Conservation (phyloP, 495 filamentous ascomycete species). For the Daldinia bambusicola region DNA sequence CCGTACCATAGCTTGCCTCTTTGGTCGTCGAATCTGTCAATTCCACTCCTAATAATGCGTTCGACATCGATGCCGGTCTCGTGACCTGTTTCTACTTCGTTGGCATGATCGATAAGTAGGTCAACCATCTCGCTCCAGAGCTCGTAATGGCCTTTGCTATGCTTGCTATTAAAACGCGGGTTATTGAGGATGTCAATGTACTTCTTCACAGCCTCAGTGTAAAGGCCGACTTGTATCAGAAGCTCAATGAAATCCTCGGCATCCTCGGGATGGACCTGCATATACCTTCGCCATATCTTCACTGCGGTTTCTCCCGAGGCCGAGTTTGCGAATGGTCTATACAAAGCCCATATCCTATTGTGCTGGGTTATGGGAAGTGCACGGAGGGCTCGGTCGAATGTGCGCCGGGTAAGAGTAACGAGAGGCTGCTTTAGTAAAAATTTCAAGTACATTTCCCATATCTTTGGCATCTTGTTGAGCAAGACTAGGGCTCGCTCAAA, state of each 20-base stretch:
- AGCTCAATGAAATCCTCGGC: slow-evolving; percentile 94
- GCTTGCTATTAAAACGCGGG: slow-evolving; percentile 88
- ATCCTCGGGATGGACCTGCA: slow-evolving; percentile 98
- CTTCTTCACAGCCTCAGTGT: slow-evolving; percentile 90
- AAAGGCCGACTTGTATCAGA: slow-evolving; percentile 80
- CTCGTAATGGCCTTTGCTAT: slow-evolving; percentile 94
- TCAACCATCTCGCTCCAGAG: slow-evolving; percentile 99
- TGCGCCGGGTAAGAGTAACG: slow-evolving; percentile 87
- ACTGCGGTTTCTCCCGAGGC: slow-evolving; percentile 91
- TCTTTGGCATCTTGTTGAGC: slow-evolving; percentile 97
- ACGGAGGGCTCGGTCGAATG: slow-evolving; percentile 93
- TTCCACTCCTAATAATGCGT: slow-evolving; percentile 91
- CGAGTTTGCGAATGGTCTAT: slow-evolving; percentile 90
- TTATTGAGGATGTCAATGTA: slow-evolving; percentile 97
- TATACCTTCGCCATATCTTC: slow-evolving; percentile 94
- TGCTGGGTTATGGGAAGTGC: slow-evolving; percentile 97
- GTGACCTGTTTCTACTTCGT: slow-evolving; percentile 81
- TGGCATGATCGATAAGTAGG: slow-evolving; percentile 89
- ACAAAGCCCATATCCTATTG: slow-evolving; percentile 94
- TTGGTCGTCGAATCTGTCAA: slow-evolving; percentile 92
- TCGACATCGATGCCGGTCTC: slow-evolving; percentile 90
- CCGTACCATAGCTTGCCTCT: slow-evolving; percentile 96
- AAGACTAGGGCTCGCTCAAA: slow-evolving; percentile 95
- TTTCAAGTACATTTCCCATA: slow-evolving; percentile 97
- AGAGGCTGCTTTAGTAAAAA: slow-evolving; percentile 92